Conservation (phyloP, 768 basidiomycete genomes). For the Collybiopsis luxurians region DNA sequence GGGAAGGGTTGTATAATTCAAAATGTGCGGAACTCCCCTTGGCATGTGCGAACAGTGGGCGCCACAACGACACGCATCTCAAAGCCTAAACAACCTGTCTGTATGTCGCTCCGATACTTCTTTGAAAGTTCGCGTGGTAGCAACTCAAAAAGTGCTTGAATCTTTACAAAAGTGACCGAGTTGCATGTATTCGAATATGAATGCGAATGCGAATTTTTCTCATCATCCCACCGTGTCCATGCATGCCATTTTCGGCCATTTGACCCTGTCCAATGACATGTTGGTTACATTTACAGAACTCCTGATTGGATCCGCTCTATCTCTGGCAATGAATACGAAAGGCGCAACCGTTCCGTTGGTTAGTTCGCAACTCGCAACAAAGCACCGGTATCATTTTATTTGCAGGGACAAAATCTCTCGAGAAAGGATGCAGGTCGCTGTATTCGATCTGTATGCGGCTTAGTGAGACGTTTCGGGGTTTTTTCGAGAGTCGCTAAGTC, state of each 20-base stretch:
- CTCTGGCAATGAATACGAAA: neutral
- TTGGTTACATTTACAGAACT: neutral
- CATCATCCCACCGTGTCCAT: neutral
- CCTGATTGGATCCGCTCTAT: conserved; percentile 4
- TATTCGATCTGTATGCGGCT: too few relatives aligned
- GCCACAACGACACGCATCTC: too few relatives aligned
- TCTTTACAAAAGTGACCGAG: too few relatives aligned
- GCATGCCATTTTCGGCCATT: neutral
- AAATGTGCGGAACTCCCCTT: neutral
- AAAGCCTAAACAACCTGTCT: too few relatives aligned
- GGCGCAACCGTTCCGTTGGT: neutral
- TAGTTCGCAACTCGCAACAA: neutral
- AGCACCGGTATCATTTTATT: neutral
- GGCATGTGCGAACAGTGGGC: neutral
- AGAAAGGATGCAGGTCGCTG: too few relatives aligned
- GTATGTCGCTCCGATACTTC: too few relatives aligned
- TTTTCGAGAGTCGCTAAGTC: too few relatives aligned
- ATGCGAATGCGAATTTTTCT: neutral
- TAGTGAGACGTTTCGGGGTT: too few relatives aligned
- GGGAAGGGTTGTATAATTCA: conserved; percentile 39
- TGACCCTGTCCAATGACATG: neutral
- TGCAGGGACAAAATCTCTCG: too few relatives aligned
- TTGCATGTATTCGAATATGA: neutral
- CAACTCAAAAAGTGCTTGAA: too few relatives aligned
- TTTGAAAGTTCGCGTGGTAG: too few relatives aligned